Conservation (phyloP, 164 flowering plant genomes). For the Protea cynaroides region DNA sequence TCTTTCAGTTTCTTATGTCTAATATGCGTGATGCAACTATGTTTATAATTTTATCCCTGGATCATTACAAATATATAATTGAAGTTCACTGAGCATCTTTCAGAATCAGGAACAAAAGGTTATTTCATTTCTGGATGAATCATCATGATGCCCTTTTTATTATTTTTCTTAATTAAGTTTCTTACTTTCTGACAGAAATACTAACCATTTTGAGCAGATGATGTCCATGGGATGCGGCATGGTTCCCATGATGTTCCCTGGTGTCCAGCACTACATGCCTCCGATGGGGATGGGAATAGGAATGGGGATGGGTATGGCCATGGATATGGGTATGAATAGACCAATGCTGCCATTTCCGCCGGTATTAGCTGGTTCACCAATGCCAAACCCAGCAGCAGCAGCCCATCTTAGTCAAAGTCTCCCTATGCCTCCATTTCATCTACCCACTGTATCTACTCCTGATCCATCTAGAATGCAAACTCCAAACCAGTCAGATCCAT, state of each 20-base stretch:
- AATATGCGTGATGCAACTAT: too few relatives aligned
- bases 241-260: conserved; percentile 84
- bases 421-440: conserved; percentile 51
- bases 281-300: conserved; percentile 71
- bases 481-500: conserved; percentile 29
- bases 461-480: conserved; percentile 42
- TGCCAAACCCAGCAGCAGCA: conserved; percentile 42
- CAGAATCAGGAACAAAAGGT: too few relatives aligned
- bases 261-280: conserved; percentile 71
- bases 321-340: conserved; percentile 59
- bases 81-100: too few relatives aligned
- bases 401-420: conserved; percentile 52
- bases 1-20: too few relatives aligned
- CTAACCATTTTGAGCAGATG: conserved; percentile 49
- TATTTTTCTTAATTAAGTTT: neutral
- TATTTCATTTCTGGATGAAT: too few relatives aligned
- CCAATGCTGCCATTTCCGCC: conserved; percentile 65
- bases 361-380: conserved; percentile 38
- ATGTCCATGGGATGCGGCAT: conserved; percentile 95
- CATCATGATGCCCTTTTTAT: too few relatives aligned
- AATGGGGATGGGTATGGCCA: conserved; percentile 41
- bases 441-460: conserved; percentile 37
- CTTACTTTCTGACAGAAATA: neutral
- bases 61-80: too few relatives aligned
- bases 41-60: too few relatives aligned